Evolutionary conservation across 129 eudicot species (phyloP), one percentile per base, ranked within the genome.

Genomic region (Logfia minima): DNA sequence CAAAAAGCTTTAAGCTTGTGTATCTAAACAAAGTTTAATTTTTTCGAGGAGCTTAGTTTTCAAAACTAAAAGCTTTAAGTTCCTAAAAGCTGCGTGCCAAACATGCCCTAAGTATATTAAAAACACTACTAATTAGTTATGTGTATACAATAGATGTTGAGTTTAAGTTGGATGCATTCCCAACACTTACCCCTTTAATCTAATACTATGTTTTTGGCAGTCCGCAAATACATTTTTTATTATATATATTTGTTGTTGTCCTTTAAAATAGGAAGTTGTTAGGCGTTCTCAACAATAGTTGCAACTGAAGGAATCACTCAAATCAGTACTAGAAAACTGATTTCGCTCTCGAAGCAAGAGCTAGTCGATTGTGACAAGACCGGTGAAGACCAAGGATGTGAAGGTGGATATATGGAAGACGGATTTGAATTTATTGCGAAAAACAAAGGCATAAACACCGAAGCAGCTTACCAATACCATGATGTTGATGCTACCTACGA

Each of bases 251-350:
- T 71, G 53, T 53, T 51, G 22, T 10, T 23, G 19, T 22, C 4
- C 17, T 6, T 37, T 7, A 37, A 35, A 76, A 79, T 85, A 88
- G 94, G 97, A n/a, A 91, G 97, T 79, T 91, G 97, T 74, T 91
- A 94, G 97, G 92, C 94, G 43, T 91, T 91, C 77, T 88, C 97
- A 11, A 82, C 97, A 5, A 85, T 91, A 61, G 97, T 77, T 19
- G 90, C 84, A 24, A 86, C 87, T 4, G 94, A 88, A 74, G 97
- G 97, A 64, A 88, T 91, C 83, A 85, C 84, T 83, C 84, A 87
- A 18, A 85, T 91, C 61, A 85, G 79, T 79, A 87, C 97, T 14
- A 84, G 82, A 23, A 77, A 87, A 35, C 26, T 91, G 34, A 86
- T 91, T 24, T 87, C 97, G 21, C 66, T 91, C 23, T 91, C 97